These are phyloP conservation scores for Volutella citrinella DNA, from an alignment of 2,329 filamentous ascomycete genomes.

Conservation along the genomic window DNA sequence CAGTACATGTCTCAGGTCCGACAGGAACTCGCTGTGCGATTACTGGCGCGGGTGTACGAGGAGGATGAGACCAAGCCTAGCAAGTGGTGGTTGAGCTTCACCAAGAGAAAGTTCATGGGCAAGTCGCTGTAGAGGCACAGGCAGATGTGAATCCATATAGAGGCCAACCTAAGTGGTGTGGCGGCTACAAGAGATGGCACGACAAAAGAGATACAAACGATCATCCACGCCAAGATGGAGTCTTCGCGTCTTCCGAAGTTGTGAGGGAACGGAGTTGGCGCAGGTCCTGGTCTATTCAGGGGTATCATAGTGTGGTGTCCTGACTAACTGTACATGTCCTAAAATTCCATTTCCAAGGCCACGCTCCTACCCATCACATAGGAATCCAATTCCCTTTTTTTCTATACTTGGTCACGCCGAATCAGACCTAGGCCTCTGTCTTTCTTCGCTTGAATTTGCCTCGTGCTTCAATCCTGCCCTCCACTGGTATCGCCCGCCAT, in stretches of 20 bases:
- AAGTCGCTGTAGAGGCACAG: constrained; percentile 65
- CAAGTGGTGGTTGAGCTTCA: constrained; percentile 98
- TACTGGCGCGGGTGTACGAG: constrained; percentile 84
- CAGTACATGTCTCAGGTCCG: constrained; percentile 91
- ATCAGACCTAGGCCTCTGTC: constrained; percentile 40
- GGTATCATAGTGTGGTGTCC: constrained; percentile 16
- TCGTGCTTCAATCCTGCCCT: constrained; percentile 77
- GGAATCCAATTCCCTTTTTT: no score
- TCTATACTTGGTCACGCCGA: no score
- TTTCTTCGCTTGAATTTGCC: constrained; percentile 76
- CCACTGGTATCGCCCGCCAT: constrained; percentile 74
- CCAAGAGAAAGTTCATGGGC: constrained; percentile 99
- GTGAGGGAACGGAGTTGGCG: constrained; percentile 11
- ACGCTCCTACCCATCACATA: constrained; percentile 6
- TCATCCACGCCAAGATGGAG: no score
- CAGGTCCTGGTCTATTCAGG: constrained; percentile 15
- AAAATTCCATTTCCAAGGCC: constrained; percentile 1
- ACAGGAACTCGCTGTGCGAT: constrained; percentile 80
- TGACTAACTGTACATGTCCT: constrained; percentile 13
- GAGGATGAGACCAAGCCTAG: constrained; percentile 69
- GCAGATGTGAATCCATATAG: no score
- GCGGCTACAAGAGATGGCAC: constrained; percentile 14
- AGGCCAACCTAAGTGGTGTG: no score
- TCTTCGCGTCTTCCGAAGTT: no score
- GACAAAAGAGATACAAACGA: constrained; percentile 19